Evolutionary conservation across 106 monocot species (phyloP), one percentile per base, ranked within the genome.

Genomic region (Alisma plantagoaquatica): DNA sequence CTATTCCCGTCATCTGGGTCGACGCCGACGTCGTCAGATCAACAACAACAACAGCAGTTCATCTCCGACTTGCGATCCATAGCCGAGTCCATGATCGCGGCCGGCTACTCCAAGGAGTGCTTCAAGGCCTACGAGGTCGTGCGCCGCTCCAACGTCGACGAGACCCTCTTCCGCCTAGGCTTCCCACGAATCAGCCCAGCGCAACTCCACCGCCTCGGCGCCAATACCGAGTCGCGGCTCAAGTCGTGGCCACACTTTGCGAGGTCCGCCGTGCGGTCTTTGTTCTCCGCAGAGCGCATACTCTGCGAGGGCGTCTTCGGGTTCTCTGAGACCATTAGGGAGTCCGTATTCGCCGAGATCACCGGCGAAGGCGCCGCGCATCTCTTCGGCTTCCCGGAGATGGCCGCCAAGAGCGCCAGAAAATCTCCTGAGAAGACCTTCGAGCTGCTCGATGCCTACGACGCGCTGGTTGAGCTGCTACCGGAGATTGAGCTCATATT

Each of bases 41-140:
- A 6, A 38, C 6, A 38, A 15, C 73, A 1, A 21, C 29, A 33
- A 19, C 14, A n/a, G 70, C 73, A 33, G 14, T 38, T 6, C 9
- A 48, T 50, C 54, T 51, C 28, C 0, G 69, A 67, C 25, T 54
- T 77, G 23, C 49, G 42, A 9, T 23, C 51, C 16, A 65, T 89
- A 11, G 78, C 75, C 19, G 45, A 67, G 45, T 55, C 57, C 29
- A 79, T 89, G 88, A 56, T 87, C 64, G 22, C 67, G 19, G 46
- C 66, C 16, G 80, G 80, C 1, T 79, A 84, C 43, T 62, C 72
- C 42, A 68, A 67, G 51, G 80, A 91, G 56, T 84, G 74, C 56
- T 58, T 75, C 56, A 45, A 46, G 32, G 49, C 67, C 30, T 91
- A 77, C 62, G 61, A 63, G 27, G 27, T 16, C 33, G 20, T 58